phyloP scores from a whole-genome alignment of 2,329 filamentous ascomycete species.

The Alternaria ventricosa region DNA sequence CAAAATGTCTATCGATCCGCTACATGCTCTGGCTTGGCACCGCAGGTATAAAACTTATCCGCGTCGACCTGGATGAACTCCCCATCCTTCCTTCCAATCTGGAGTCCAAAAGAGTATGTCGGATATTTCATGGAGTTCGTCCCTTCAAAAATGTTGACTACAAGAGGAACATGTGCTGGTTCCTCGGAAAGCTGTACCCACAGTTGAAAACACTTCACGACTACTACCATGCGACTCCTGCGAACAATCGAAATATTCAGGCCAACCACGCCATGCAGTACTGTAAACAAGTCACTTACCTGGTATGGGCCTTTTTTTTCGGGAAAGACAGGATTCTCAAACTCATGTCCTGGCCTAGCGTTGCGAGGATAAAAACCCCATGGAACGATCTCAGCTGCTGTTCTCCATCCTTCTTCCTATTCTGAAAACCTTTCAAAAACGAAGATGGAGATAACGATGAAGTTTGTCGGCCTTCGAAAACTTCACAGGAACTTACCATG shows the following conservation, averaged over 20 bases:
- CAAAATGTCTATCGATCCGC: no score
- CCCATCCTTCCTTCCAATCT: neutral
- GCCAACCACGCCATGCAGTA: no score
- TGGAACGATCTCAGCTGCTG: neutral
- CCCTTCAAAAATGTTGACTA: no score
- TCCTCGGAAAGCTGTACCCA: neutral
- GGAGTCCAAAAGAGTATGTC: no score
- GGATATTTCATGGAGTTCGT: no score
- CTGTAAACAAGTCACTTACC: no score
- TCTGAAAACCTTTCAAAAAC: neutral
- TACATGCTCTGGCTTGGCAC: no score
- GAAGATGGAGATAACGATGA: neutral
- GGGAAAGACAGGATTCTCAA: no score
- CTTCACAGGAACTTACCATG: rapidly evolving
- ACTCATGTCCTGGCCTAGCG: no score
- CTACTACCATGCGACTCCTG: neutral
- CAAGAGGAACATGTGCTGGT: neutral
- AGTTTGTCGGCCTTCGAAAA: neutral
- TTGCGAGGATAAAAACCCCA: neutral
- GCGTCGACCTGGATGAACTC: neutral
- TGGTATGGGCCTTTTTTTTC: no score
- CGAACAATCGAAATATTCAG: neutral
- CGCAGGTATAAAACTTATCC: neutral
- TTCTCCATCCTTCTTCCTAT: neutral
- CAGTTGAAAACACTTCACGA: neutral